phyloP scores from a whole-genome alignment of 169 alveolate genomes.

The Neospora caninum region DNA sequence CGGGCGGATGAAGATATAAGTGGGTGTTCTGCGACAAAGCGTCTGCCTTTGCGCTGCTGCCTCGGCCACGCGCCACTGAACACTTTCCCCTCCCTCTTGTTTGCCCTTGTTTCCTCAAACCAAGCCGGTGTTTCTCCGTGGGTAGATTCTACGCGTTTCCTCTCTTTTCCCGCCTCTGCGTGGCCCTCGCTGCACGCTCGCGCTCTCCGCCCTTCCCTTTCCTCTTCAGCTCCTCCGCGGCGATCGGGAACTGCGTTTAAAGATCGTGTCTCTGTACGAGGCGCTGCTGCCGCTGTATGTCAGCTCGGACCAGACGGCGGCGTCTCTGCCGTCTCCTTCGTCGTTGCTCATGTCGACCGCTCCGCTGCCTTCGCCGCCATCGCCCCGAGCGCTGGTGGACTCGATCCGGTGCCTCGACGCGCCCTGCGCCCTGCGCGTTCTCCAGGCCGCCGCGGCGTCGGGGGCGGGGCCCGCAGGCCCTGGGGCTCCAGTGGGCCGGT shows the following conservation, averaged over 20 bases:
- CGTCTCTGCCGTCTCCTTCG: not conserved
- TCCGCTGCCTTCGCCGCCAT: not conserved
- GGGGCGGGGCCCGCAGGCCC: slow-evolving; percentile 15
- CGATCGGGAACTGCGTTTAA: not conserved
- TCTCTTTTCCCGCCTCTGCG: too few relatives aligned
- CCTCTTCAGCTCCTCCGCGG: not conserved
- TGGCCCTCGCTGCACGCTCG: too few relatives aligned
- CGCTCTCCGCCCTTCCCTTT: too few relatives aligned
- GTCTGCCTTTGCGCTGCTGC: too few relatives aligned
- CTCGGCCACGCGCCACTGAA: too few relatives aligned
- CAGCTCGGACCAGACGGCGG: not conserved
- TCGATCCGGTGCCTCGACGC: not conserved
- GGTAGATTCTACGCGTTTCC: too few relatives aligned
- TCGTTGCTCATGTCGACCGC: not conserved
- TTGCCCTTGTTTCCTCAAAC: too few relatives aligned
- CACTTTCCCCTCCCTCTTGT: too few relatives aligned
- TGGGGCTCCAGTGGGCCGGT: slow-evolving; percentile 1
- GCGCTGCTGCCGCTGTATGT: not conserved
- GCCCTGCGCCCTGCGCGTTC: slow-evolving; percentile 18
- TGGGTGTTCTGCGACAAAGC: too few relatives aligned
- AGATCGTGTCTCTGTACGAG: slow-evolving; percentile 2
- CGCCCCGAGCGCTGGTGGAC: slow-evolving; percentile 28
- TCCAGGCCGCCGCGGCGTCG: slow-evolving; percentile 33
- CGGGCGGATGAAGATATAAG: too few relatives aligned
- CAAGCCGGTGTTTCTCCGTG: too few relatives aligned